Evolutionary conservation across 371 early-diverging fungal genomes (phyloP), one percentile per base, ranked within the genome.

Genomic region (Apophysomyces trapeziformis): DNA sequence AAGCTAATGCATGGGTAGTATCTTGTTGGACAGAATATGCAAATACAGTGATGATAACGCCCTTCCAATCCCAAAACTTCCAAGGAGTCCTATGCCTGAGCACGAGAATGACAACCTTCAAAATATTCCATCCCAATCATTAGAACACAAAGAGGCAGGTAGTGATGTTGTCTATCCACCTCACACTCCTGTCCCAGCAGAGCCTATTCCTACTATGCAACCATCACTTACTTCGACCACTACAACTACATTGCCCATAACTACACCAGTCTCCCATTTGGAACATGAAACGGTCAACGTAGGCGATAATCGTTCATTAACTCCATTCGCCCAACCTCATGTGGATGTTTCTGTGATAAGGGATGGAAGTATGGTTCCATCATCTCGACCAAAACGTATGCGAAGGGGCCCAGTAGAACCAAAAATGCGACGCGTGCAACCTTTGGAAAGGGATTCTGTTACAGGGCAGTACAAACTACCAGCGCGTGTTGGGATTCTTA

Each of bases 401-500:
- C 72, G 69, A 12, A 64, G 77, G 54, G 75, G 75, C 5, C 67
- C 69, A 32, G 73, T 70, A 35, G 68, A 73, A 56, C 67, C 67
- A 38, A 82, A 77, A 54, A 68, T 77, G 57, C 71, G 81, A 6
- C 75, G 78, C 46, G 81, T 84, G 70, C 69, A 89, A 82, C 73
- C 82, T 54, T 35, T 92, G 36, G 84, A 86, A 38, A 72, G 76
- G 38, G 90, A 90, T 68, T 85, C 83, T 43, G 58, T 63, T 16
- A 66, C 82, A 6, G 93, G 94, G 4, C 76, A 83, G 61, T 86
- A 89, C 45, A 87, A 87, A 35, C 73, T 95, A 45, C 96, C 96
- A 0, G 84, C 90, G 35, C 83, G 87, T 57, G 79, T 93, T 4
- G 96, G 95, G 5, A 88, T 92, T 38, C 75, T 94, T 7, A 93